phyloP scores from a whole-genome alignment of 805 yeast genomes.

The Sugiyamaella smithiae region DNA sequence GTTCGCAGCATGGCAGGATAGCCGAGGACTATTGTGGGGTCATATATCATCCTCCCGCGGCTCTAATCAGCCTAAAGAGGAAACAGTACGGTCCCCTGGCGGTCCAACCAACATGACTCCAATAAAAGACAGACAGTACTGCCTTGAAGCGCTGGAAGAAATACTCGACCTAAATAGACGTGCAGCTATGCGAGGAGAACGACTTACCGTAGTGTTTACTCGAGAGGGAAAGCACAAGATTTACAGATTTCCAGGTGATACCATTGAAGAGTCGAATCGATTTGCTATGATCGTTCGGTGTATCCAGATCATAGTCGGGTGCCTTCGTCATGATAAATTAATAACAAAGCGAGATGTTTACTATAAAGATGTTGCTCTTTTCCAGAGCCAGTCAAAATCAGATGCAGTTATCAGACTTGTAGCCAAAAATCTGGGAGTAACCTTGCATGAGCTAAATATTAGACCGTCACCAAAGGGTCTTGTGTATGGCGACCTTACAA shows the following conservation, averaged over 20 bases:
- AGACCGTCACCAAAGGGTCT: slow-evolving; percentile 58
- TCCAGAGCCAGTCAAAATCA: slow-evolving; percentile 44
- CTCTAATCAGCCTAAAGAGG: too few species aligned
- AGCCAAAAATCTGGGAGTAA: slow-evolving; percentile 38
- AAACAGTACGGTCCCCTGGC: too few species aligned
- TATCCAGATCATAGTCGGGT: slow-evolving; percentile 19
- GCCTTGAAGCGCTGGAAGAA: background rate
- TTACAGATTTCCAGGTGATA: background rate
- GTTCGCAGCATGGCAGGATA: too few species aligned
- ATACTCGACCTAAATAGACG: background rate
- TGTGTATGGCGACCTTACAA: slow-evolving; percentile 40
- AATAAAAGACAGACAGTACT: too few species aligned
- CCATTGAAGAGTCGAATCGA: background rate
- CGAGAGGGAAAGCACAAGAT: background rate
- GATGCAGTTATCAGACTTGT: slow-evolving; percentile 41
- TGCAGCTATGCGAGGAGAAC: background rate
- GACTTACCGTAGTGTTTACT: background rate
- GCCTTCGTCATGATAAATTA: slow-evolving; percentile 17
- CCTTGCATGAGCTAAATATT: slow-evolving; percentile 42
- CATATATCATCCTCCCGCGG: too few species aligned
- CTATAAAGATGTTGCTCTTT: slow-evolving; percentile 55
- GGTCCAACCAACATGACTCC: too few species aligned
- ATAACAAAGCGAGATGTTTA: slow-evolving; percentile 54
- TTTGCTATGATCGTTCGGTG: slow-evolving; percentile 11
- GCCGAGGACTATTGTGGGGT: too few species aligned